Percentiles rank a stretch among this genome's conserved stretches.
phyloP scores from a whole-genome alignment of 169 alveolate species.

The Eimeria falciformis region DNA sequence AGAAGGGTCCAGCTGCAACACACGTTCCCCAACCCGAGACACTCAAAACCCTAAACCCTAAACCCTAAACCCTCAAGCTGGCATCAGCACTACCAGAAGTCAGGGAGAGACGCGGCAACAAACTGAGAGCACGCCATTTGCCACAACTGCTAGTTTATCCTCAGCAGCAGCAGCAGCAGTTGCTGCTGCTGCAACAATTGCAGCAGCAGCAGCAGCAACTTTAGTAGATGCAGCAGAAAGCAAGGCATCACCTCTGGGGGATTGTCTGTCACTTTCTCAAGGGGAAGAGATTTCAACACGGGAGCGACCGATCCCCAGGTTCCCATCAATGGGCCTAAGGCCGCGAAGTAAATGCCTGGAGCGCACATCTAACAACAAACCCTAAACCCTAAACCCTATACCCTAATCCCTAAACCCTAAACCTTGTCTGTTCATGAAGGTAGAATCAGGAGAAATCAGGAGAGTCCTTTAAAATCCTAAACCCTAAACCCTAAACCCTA shows the following conservation, averaged over 20 bases:
- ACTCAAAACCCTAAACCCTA: no score
- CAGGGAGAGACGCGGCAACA: no score
- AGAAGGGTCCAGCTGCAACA: constrained; percentile 33
- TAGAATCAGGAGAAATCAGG: neutral
- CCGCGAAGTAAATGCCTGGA: constrained; percentile 60
- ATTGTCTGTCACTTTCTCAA: constrained; percentile 15
- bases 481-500: neutral
- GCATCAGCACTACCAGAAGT: no score
- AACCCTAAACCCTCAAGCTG: no score
- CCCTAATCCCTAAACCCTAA: neutral
- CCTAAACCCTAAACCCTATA: neutral
- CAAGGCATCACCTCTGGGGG: constrained; percentile 14
- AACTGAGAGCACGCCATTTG: no score
- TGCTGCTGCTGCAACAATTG: no score
- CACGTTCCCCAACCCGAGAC: neutral
- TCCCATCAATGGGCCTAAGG: constrained; percentile 64
- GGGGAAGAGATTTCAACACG: constrained; percentile 10
- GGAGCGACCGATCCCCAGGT: constrained; percentile 64
- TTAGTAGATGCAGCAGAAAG: neutral
- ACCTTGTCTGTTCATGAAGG: neutral
- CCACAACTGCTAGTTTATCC: no score
- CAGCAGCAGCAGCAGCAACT: no score
- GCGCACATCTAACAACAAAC: neutral
- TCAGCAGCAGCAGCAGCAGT: no score
- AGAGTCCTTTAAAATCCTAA: neutral